These are phyloP conservation scores for Straminergon stramineum DNA, from an alignment of 225 moss, liverwort and hornwort species.

Conservation along the genomic window DNA sequence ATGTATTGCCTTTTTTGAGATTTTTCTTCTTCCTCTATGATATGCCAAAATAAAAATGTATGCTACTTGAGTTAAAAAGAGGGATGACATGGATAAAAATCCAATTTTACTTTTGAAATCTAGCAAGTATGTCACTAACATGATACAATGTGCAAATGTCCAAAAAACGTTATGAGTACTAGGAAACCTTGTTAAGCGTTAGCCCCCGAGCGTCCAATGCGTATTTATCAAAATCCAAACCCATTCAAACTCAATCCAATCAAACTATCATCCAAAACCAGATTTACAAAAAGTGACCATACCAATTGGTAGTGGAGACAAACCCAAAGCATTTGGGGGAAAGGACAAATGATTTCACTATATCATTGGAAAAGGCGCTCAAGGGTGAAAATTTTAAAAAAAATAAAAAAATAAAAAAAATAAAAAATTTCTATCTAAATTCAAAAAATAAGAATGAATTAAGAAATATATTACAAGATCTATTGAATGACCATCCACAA, in stretches of 20 bases:
- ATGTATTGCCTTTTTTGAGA: background rate
- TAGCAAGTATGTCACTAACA: background rate
- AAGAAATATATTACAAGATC: rapidly evolving
- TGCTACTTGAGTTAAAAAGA: background rate
- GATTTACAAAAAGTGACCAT: too few species aligned
- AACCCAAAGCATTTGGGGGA: too few species aligned
- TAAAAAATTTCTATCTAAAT: too few species aligned
- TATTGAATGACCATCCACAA: background rate
- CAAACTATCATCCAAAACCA: too few species aligned
- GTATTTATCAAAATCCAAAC: too few species aligned
- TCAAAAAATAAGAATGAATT: background rate
- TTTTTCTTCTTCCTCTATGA: background rate
- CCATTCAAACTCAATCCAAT: too few species aligned
- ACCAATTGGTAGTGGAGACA: too few species aligned
- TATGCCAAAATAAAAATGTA: background rate
- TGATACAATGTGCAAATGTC: background rate
- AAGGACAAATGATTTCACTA: too few species aligned
- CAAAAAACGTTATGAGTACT: background rate
- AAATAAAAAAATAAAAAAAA: too few species aligned
- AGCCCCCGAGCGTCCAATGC: too few species aligned
- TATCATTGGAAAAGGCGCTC: too few species aligned
- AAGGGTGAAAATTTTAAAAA: too few species aligned
- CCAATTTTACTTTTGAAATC: background rate
- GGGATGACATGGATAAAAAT: rapidly evolving
- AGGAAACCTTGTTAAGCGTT: rapidly evolving